Conservation (phyloP, 2,329 filamentous ascomycete species). For the Pestalotiopsis sp. region DNA sequence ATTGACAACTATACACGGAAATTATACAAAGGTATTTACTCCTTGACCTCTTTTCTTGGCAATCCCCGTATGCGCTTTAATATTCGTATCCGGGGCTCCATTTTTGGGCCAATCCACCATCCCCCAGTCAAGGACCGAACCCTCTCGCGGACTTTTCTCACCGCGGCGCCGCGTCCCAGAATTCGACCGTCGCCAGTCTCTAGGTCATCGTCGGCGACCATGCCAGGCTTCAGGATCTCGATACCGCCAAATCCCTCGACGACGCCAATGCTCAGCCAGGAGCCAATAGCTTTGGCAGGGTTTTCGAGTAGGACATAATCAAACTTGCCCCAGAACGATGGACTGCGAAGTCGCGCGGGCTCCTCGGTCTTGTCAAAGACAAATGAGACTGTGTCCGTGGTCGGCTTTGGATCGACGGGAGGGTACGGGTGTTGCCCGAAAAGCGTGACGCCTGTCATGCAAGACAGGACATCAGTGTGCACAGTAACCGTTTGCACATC, state of each 20-base stretch:
- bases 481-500: conserved; percentile 43
- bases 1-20: background rate
- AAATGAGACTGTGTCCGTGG: conserved; percentile 32
- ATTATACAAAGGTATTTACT: conserved; percentile 20
- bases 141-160: conserved; percentile 41
- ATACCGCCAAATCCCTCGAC: conserved; percentile 62
- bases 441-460: conserved; percentile 72
- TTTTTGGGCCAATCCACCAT: conserved; percentile 67
- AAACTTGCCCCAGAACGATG: conserved; percentile 64
- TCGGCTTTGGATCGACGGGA: conserved; percentile 24
- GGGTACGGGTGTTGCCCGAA: conserved; percentile 55
- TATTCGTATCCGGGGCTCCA: conserved; percentile 58
- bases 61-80: conserved; percentile 39
- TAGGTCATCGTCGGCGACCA: conserved; percentile 22
- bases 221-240: conserved; percentile 56
- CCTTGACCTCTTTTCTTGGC: conserved; percentile 28
- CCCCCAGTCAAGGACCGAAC: conserved; percentile 56
- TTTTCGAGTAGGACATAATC: conserved; percentile 66
- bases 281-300: conserved; percentile 44
- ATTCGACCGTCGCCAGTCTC: conserved; percentile 31
- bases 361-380: conserved; percentile 68
- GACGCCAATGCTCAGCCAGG: conserved; percentile 60
- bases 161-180: conserved; percentile 47
- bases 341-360: conserved; percentile 41
- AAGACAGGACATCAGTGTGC: conserved; percentile 68